Base-by-base conservation (phyloP, 768 basidiomycete genomes). In the Tubosaeta sp. region DNA sequence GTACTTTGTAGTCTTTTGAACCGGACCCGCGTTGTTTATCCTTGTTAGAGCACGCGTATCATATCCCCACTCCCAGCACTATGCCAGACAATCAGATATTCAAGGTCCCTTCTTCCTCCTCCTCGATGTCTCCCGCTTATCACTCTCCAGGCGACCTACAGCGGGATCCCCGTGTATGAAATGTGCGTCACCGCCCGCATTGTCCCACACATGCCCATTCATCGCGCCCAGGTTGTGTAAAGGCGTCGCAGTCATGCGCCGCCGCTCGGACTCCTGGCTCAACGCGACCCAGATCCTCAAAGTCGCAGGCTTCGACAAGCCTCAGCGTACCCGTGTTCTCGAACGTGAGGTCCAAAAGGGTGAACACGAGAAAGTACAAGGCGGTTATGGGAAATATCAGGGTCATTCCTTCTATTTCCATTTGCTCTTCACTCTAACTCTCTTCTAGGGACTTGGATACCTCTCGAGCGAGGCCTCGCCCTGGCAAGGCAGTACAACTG, bases 261-360 rank as follows among this genome's bases (percentile, higher is more conserved):
- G 97, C 63, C 87, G 94, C 67, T 81, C 91, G 34, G 97, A 99
- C 73, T 89, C 88, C 38, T 99, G 97, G 91, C 79, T 99, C 52
- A 99, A 99, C 80, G 97, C 97, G 72, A 99, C 97, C 1, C 93
- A 95, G 68, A 97, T 99, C 58, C 83, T 99, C 65, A 99, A 99
- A 71, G 95, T 99, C 60, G 97, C 95, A 27, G 97, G 95, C 10
- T 98, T 98, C 62, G 97, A 99, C 74, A 99, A 99, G 69, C 97
- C 97, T 1, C 97, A 98, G 67, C 79, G 97, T 45, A 99, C 97
- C 53, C 85, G 97, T 50, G 95, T 99, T 14, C 80, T 99, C 41
- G 97, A 99, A 71, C 83, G 97, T 59, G 97, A 99, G 72, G 86
- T 99, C 7, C 97, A 99, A 69, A 98, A 98, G 68, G 97, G 95